These are phyloP conservation scores for Urtica urens DNA, from an alignment of 306 rosid genomes.

Conservation along the genomic window DNA sequence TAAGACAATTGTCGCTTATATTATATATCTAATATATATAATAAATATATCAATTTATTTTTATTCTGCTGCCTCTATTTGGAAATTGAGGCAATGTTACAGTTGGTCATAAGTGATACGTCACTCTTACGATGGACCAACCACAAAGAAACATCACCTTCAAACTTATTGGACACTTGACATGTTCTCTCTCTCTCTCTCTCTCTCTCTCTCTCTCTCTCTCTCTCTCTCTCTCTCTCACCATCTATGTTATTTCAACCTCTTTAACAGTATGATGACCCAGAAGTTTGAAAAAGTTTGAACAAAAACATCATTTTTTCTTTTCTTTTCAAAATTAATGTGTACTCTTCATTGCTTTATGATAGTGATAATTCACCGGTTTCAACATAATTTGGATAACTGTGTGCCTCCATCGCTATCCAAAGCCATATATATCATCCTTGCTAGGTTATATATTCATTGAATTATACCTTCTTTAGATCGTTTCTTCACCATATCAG, in stretches of 20 bases:
- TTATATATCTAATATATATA: no score
- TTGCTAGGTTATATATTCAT: not conserved
- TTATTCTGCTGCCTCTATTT: no score
- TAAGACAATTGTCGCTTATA: no score
- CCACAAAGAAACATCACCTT: constrained; percentile 4
- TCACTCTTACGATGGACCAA: constrained; percentile 37
- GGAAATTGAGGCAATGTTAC: constrained; percentile 18
- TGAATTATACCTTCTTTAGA: not conserved
- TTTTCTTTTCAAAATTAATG: constrained; percentile 8
- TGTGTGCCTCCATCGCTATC: constrained; percentile 40
- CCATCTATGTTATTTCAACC: no score
- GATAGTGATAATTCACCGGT: constrained; percentile 25
- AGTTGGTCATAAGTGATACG: constrained; percentile 12
- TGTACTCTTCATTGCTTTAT: constrained; percentile 2
- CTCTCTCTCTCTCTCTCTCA: constrained; percentile 12
- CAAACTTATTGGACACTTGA: constrained; percentile 21
- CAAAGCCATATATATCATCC: constrained; percentile 5
- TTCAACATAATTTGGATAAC: constrained; percentile 30
- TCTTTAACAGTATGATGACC: constrained; percentile 13
- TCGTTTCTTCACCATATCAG: no score
- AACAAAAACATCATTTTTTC: not conserved
- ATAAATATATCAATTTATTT: constrained; percentile 10
- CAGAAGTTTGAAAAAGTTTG: not conserved
- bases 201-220: constrained; percentile 17
- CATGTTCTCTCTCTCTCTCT: constrained; percentile 14